Evolutionary conservation across 768 basidiomycete species (phyloP).

Genomic region (Trametopsis cervina): DNA sequence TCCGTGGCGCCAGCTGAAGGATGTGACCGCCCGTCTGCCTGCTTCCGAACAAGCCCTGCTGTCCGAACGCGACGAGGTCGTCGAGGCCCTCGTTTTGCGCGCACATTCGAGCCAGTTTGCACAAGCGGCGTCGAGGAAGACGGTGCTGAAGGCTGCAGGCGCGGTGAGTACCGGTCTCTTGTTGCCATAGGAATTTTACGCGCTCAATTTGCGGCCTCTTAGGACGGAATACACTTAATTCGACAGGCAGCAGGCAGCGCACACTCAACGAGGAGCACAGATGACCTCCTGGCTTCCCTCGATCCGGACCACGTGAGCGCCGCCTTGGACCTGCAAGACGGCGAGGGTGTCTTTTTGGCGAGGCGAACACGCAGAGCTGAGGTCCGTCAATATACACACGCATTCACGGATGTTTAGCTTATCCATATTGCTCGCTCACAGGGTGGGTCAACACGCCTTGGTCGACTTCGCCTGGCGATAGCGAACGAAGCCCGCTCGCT

Average conservation of each 20-base stretch:
- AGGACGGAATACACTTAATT: conserved; percentile 4
- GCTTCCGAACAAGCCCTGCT: conserved; percentile 8
- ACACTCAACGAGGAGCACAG: background rate
- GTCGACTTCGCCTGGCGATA: conserved; percentile 59
- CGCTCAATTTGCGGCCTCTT: background rate
- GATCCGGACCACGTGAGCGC: conserved; percentile 3
- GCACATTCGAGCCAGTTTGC: background rate
- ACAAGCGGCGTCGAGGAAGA: conserved; percentile 3
- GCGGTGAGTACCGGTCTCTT: conserved; percentile 5
- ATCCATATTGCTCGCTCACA: conserved; percentile 25
- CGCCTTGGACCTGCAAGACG: conserved; percentile 34
- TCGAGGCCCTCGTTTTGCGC: conserved; percentile 16
- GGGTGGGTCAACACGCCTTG: conserved; percentile 85
- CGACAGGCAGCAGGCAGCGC: background rate
- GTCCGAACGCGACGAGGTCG: conserved; percentile 9
- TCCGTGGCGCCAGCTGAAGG: conserved; percentile 14
- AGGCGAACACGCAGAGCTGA: conserved; percentile 43
- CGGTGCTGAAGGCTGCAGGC: conserved; percentile 4
- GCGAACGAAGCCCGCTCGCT: conserved; percentile 57
- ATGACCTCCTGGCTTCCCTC: conserved; percentile 1
- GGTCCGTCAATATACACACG: conserved; percentile 27
- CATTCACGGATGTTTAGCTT: background rate
- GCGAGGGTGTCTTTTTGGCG: conserved; percentile 41
- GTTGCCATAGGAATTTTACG: background rate
- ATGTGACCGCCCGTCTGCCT: conserved; percentile 16